Base-by-base conservation (phyloP, 2,329 filamentous ascomycete species). In the Diaporthe vexans region DNA sequence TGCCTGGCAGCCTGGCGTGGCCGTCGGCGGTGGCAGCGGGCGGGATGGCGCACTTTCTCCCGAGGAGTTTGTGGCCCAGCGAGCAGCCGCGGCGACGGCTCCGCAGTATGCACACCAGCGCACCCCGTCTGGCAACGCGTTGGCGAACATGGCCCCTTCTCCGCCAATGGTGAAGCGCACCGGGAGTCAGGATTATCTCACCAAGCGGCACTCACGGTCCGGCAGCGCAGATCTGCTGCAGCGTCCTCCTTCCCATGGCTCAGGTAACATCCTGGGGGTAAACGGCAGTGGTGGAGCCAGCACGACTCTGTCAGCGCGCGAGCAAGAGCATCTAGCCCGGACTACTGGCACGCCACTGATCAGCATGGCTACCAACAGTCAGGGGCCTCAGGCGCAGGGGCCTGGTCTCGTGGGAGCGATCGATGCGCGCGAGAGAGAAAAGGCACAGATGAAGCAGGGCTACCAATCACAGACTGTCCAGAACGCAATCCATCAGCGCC, bases 261-360 rank as follows among this genome's bases (percentile, higher is more conserved):
- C 91, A 13, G 87, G 85, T 54, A 81, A 83, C 5, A 80, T 89
- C 73, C 82, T 93, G 40, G 84, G 85, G 65, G 87, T 91, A 77
- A 83, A 88, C 46, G 81, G 78, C 63, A 79, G 78, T 7, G 82
- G 83, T 4, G 83, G 85, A 35, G 69, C 79, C 59, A 86, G 79
- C 33, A 87, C 89, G 0, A 90, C 92, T 73, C 87, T 98, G n/a
- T 95, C 94, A 26, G 95, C 95, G 24, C 91, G 93, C 21, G 95
- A 98, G 82, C 95, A 97, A 81, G 94, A 97, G 83, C 93, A 97
- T 78, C 89, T 97, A n/a, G 94, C 95, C 13, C 91, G 94, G 51
- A 88, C 94, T 78, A 97, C 95, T 0, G 94, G 94, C 0, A 92
- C 91, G 0, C 94, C 95, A 0, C 86, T 97, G 67, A 89, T 97